Percentiles rank a stretch among this genome's conserved stretches.
Conservation (phyloP, 208 protist genomes). For the Tritrichomonas foetus region DNA sequence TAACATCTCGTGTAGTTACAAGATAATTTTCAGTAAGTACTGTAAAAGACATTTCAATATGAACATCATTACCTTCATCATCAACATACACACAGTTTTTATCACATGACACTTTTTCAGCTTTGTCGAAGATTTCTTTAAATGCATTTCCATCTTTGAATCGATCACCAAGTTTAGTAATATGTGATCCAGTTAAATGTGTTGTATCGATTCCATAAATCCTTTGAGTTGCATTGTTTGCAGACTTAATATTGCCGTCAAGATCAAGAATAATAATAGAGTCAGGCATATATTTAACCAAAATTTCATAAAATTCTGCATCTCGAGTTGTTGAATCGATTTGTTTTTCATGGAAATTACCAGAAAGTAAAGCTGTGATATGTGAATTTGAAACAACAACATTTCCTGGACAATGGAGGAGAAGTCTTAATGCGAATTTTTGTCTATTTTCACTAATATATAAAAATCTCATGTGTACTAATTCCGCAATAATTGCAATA, state of each 20-base stretch:
- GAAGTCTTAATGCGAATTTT: too few relatives aligned
- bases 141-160: constrained; percentile 26
- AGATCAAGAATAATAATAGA: not conserved
- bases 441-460: not conserved
- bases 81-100: not conserved
- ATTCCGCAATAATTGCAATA: not conserved
- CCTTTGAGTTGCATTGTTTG: not conserved
- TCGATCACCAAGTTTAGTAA: not conserved
- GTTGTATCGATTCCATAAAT: not conserved
- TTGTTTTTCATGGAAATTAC: not conserved
- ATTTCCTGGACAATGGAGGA: too few relatives aligned
- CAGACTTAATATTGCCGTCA: not conserved
- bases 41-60: not conserved
- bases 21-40: not conserved
- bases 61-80: not conserved
- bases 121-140: not conserved
- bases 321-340: not conserved
- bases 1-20: not conserved
- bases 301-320: not conserved
- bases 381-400: not conserved
- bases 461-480: not conserved
- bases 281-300: constrained; percentile 19
- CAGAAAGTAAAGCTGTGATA: not conserved
- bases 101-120: not conserved
- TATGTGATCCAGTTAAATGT: not conserved